Conservation (phyloP, 306 rosid genomes). For the Sicyos baderoa region DNA sequence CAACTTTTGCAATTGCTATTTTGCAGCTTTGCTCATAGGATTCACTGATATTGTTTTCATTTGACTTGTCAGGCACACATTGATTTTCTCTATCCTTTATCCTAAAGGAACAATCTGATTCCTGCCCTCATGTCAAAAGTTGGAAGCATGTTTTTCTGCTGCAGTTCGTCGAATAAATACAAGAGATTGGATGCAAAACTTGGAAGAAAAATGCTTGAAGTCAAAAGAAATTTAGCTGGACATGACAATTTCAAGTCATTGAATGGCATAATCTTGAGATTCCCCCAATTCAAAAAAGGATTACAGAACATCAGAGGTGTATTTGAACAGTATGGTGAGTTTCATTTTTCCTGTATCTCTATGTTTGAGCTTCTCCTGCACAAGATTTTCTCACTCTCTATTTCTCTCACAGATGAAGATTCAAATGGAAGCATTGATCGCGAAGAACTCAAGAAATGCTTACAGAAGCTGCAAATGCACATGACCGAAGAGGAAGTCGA, state of each 20-base stretch:
- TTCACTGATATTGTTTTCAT: constrained; percentile 14
- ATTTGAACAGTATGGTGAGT: constrained; percentile 76
- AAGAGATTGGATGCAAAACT: constrained; percentile 61
- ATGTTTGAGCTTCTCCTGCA: not conserved
- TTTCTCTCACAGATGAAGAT: constrained; percentile 50
- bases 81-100: constrained; percentile 23
- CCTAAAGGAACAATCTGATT: constrained; percentile 33
- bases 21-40: not conserved
- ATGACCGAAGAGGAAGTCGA: constrained; percentile 53
- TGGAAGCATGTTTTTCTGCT: constrained; percentile 47
- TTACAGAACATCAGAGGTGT: constrained; percentile 49
- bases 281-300: constrained; percentile 62
- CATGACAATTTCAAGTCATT: constrained; percentile 49
- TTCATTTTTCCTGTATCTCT: constrained; percentile 3
- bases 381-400: not conserved
- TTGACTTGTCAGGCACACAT: constrained; percentile 13
- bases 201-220: constrained; percentile 53
- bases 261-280: constrained; percentile 58
- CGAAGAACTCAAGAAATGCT: constrained; percentile 52
- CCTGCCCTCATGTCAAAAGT: constrained; percentile 29
- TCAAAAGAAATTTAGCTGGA: constrained; percentile 39
- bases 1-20: not conserved
- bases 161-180: constrained; percentile 33
- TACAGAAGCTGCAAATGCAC: constrained; percentile 51
- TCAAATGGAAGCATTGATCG: constrained; percentile 66